Evolutionary conservation across 2,329 filamentous ascomycete genomes (phyloP).

Genomic region (Arthrinium puccinioides): DNA sequence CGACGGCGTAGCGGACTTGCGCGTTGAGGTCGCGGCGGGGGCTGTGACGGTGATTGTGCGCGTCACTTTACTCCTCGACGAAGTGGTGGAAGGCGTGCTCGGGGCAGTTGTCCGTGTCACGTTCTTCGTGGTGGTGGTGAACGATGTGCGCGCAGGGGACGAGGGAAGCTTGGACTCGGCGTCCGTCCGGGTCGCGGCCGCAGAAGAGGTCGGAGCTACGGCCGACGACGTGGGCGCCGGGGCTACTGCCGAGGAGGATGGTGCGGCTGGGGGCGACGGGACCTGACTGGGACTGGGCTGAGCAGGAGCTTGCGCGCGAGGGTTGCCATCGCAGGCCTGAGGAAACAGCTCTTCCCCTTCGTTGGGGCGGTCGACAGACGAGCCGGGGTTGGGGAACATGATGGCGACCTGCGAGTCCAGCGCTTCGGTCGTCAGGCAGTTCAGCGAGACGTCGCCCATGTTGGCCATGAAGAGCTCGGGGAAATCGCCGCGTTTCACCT

Average conservation of each 20-base stretch:
- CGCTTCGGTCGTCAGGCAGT: slow-evolving; percentile 45
- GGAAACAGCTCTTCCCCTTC: slow-evolving; percentile 21
- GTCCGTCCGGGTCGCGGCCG: too few relatives aligned
- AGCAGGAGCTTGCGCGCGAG: slow-evolving; percentile 7
- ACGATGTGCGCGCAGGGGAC: too few relatives aligned
- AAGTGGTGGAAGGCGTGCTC: too few relatives aligned
- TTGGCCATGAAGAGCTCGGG: slow-evolving; percentile 68
- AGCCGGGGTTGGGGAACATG: slow-evolving; percentile 56
- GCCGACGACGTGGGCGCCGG: not conserved
- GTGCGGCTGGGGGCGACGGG: not conserved
- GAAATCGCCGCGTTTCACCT: slow-evolving; percentile 29
- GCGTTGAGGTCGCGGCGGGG: not conserved
- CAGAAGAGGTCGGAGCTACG: too few relatives aligned
- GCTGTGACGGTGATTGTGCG: not conserved
- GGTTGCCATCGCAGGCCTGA: slow-evolving; percentile 23
- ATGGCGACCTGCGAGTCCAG: slow-evolving; percentile 34
- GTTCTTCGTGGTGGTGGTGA: too few relatives aligned
- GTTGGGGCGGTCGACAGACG: slow-evolving; percentile 37
- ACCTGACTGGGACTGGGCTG: too few relatives aligned
- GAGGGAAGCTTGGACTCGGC: too few relatives aligned
- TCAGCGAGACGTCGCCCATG: slow-evolving; percentile 33
- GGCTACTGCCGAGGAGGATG: not conserved
- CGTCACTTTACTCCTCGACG: too few relatives aligned
- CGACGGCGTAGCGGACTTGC: not conserved
- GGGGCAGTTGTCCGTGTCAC: too few relatives aligned